Percentiles rank a stretch among this genome's conserved stretches.
Evolutionary conservation across 73 alveolate genomes (phyloP).

Genomic region (Vitrella brassicaformis): DNA sequence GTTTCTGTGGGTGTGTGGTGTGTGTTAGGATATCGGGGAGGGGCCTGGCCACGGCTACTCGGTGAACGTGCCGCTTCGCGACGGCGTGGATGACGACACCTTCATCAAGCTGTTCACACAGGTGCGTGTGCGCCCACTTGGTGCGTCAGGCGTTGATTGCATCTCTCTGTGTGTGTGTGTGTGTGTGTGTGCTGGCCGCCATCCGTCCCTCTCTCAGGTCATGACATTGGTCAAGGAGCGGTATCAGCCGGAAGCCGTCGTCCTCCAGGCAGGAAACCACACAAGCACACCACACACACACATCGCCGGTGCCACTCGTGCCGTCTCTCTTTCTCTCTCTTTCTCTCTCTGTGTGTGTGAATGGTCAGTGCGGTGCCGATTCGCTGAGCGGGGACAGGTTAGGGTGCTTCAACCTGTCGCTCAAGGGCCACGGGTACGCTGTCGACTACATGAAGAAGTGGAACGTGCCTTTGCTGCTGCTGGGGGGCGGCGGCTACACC

Average conservation of each 20-base stretch:
- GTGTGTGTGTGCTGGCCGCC: no score
- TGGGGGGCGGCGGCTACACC: conserved; percentile 99
- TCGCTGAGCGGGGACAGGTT: conserved; percentile 88
- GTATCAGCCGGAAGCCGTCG: conserved; percentile 84
- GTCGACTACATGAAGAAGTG: conserved; percentile 66
- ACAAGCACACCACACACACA: not conserved
- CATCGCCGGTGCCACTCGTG: no score
- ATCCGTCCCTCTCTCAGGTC: no score
- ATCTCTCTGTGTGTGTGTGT: no score
- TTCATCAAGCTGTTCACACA: conserved; percentile 64
- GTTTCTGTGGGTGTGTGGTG: no score
- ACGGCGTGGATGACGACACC: conserved; percentile 87
- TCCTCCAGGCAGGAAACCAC: conserved; percentile 43
- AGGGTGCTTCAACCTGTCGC: conserved; percentile 85
- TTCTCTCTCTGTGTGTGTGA: no score
- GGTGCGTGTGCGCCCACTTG: no score
- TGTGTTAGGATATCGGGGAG: conserved; percentile 78
- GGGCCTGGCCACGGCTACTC: conserved; percentile 81
- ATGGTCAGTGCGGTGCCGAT: no score
- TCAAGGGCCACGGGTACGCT: conserved; percentile 85
- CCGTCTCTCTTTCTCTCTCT: no score
- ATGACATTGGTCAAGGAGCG: conserved; percentile 68
- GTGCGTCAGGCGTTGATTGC: no score
- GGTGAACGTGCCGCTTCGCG: conserved; percentile 86
- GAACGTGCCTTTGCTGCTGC: conserved; percentile 78